Conservation (phyloP, 495 filamentous ascomycete species). For the Bryoglossum gracile region DNA sequence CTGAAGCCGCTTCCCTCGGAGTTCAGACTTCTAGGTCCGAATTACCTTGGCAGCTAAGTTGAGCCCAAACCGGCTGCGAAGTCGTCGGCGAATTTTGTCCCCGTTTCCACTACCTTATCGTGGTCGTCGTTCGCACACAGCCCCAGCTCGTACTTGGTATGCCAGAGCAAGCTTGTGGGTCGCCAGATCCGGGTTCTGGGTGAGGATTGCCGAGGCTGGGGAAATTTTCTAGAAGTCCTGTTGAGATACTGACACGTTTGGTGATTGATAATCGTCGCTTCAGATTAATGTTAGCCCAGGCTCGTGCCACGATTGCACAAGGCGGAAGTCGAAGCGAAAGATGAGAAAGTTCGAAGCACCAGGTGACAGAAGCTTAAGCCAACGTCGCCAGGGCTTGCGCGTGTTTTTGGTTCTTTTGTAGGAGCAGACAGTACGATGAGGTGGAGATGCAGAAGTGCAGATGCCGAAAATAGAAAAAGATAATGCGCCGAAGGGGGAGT, state of each 20-base stretch:
- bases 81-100: too few relatives aligned
- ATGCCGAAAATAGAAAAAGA: neutral
- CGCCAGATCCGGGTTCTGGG: neutral
- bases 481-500: too few relatives aligned
- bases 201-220: slow-evolving; percentile 6
- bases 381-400: slow-evolving; percentile 1
- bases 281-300: slow-evolving; percentile 22
- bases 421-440: neutral
- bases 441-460: neutral
- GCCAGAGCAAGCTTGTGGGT: slow-evolving; percentile 14
- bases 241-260: slow-evolving; percentile 17
- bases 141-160: slow-evolving; percentile 2
- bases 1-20: too few relatives aligned
- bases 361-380: slow-evolving; percentile 25
- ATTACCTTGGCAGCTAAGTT: neutral
- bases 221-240: slow-evolving; percentile 6
- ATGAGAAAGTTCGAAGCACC: slow-evolving; percentile 23
- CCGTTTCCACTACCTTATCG: neutral
- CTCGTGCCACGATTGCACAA: slow-evolving; percentile 16
- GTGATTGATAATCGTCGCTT: slow-evolving; percentile 19
- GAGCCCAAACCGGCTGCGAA: neutral
- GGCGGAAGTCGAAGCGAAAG: slow-evolving; percentile 15
- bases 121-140: slow-evolving; percentile 2
- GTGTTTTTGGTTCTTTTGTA: neutral
- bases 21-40: too few relatives aligned